A percentile compares a stretch with the other conserved stretches of the same genome.
Conservation (phyloP, 305 asterid species). For the Rubia tinctorum region DNA sequence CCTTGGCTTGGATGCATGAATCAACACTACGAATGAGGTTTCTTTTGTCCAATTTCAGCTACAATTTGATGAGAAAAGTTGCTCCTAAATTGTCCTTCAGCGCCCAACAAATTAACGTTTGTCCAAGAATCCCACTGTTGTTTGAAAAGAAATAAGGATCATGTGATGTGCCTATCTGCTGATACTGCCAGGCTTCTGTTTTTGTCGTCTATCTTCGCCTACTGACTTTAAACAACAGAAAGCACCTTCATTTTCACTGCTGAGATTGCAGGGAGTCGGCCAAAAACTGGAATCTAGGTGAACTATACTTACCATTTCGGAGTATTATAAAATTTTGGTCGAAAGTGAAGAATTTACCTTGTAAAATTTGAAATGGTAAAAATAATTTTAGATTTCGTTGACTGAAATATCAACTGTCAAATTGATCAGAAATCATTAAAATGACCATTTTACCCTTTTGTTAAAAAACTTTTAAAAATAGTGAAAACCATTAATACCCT, state of each 20-base stretch:
- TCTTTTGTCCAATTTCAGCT: conserved; percentile 41
- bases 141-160: conserved; percentile 18
- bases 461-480: too few species aligned
- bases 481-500: too few species aligned
- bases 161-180: conserved; percentile 18
- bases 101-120: conserved; percentile 57
- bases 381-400: too few species aligned
- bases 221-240: conserved; percentile 23
- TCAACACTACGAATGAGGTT: conserved; percentile 54
- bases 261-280: conserved; percentile 4
- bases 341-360: too few species aligned
- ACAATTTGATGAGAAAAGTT: conserved; percentile 5
- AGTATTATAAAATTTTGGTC: too few species aligned
- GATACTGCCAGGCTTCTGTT: conserved; percentile 25
- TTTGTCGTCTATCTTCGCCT: conserved; percentile 48
- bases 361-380: too few species aligned
- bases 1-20: conserved; percentile 87
- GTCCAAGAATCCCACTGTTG: conserved; percentile 56
- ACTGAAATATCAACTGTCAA: too few species aligned
- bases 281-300: neutral
- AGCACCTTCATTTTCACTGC: conserved; percentile 21
- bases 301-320: neutral
- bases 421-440: too few species aligned
- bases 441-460: too few species aligned
- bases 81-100: conserved; percentile 63